Evolutionary conservation across 306 rosid genomes (phyloP), one percentile per base, ranked within the genome.

Genomic region (Prunus salicina): DNA sequence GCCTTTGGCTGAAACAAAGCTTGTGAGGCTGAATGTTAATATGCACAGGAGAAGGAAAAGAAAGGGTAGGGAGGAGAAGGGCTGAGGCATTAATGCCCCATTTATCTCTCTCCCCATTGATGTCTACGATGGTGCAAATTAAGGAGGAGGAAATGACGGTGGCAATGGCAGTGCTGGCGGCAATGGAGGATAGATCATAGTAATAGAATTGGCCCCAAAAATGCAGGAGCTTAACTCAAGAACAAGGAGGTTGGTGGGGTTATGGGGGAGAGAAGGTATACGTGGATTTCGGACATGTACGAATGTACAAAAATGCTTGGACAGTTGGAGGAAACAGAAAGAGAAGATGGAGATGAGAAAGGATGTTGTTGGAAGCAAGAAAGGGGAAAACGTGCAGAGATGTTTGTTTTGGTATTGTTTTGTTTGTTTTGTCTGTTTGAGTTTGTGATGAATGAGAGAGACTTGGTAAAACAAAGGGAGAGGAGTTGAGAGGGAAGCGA

Each of bases 321-420:
- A 12, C n/a, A 19, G 72, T 72, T 71, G 71, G 52, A 77, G 78
- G 56, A 80, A 76, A 76, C 34, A 72, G 61, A 71, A 62, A 67
- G 63, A 45, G 43, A 67, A 55, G 68, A 78, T 18, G 50, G 30
- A 68, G 56, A 3, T 16, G 69, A 61, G 50, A 47, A 12, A n/a
- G 27, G 32, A 78, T 53, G 74, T 84, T 28, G 90, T 82, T 82
- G 79, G 32, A 80, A 60, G 84, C 81, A 76, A 75, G 71, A 72
- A 82, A 73, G 43, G 74, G 67, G 74, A 65, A 76, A 22, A 82
- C 82, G 82, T 82, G 90, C 80, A 79, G 51, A 56, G 72, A 64
- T 85, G 86, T 73, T 32, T 66, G 49, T 30, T 24, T 8, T 55
- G 13, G 51, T 20, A 7, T 55, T 8, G 51, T 20, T 19, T 55